Percentiles rank a stretch among this genome's conserved stretches.
These are phyloP conservation scores for Teratosphaeria zuluensis DNA, from an alignment of 2,329 filamentous ascomycete species.

Conservation along the genomic window DNA sequence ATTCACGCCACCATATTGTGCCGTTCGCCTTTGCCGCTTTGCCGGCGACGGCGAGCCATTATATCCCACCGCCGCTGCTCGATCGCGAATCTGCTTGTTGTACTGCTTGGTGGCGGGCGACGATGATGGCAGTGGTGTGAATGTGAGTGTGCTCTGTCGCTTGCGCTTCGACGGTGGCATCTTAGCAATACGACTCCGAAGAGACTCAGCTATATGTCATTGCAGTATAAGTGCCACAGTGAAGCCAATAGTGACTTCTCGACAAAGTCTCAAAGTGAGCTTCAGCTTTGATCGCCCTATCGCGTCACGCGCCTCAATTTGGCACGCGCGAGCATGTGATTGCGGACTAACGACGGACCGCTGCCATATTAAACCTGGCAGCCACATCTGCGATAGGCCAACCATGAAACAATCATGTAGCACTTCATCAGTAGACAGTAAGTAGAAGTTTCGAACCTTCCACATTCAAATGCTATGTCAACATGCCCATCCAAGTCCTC, in stretches of 20 bases:
- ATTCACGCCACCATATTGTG: conserved; percentile 2
- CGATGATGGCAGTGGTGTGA: conserved; percentile 33
- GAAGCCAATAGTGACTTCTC: neutral
- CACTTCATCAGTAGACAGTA: neutral
- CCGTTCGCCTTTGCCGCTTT: conserved; percentile 14
- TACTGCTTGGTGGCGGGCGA: conserved; percentile 28
- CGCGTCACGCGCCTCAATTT: neutral
- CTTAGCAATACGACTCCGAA: neutral
- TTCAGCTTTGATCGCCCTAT: neutral
- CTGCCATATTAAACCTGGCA: neutral
- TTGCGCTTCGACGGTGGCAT: conserved; percentile 12
- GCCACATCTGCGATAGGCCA: neutral
- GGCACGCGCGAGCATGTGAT: neutral
- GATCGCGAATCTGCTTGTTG: conserved; percentile 23
- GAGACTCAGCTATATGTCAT: neutral
- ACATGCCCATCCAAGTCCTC: conserved; percentile 41
- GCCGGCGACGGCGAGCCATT: conserved; percentile 16
- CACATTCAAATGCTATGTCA: neutral
- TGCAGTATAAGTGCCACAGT: neutral
- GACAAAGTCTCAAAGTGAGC: neutral
- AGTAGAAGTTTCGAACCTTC: neutral
- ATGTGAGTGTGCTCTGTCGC: conserved; percentile 34
- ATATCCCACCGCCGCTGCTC: conserved; percentile 26
- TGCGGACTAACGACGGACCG: neutral
- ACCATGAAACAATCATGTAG: neutral